phyloP scores from a whole-genome alignment of 2,329 filamentous ascomycete genomes.

The Cytospora schulzeri region DNA sequence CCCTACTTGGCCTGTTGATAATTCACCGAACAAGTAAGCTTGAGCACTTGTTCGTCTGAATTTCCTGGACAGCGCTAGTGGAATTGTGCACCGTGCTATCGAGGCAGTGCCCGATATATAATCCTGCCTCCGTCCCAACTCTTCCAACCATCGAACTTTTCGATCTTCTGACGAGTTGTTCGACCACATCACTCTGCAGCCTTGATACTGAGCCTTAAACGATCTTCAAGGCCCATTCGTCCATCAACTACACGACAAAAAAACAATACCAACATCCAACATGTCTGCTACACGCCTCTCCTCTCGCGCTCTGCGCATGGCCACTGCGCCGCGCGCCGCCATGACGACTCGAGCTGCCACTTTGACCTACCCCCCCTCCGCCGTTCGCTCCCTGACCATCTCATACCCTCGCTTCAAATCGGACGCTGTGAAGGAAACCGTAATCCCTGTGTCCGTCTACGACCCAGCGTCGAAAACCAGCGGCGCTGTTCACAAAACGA shows the following conservation, averaged over 20 bases:
- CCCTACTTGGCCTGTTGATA: background rate
- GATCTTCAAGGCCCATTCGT: background rate
- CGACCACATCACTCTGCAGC: background rate
- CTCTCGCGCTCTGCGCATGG: background rate
- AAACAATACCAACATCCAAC: no score
- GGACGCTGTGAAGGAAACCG: constrained; percentile 58
- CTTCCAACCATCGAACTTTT: background rate
- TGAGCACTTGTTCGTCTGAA: background rate
- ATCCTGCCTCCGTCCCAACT: background rate
- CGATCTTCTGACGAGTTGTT: background rate
- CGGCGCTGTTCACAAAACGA: constrained; percentile 43
- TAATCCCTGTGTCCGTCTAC: constrained; percentile 60
- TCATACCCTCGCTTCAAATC: constrained; percentile 46
- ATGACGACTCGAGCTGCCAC: background rate
- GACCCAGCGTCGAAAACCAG: constrained; percentile 46
- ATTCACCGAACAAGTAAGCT: background rate
- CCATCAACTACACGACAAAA: background rate
- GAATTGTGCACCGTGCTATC: background rate
- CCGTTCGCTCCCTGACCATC: constrained; percentile 40
- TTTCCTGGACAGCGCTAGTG: background rate
- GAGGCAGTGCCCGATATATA: background rate
- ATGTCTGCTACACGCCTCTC: background rate
- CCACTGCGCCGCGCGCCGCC: background rate
- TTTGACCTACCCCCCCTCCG: background rate
- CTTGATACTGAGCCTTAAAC: background rate